Conservation (phyloP, 1,139 yeast genomes). For the Protomyces lactucae-debilis region DNA sequence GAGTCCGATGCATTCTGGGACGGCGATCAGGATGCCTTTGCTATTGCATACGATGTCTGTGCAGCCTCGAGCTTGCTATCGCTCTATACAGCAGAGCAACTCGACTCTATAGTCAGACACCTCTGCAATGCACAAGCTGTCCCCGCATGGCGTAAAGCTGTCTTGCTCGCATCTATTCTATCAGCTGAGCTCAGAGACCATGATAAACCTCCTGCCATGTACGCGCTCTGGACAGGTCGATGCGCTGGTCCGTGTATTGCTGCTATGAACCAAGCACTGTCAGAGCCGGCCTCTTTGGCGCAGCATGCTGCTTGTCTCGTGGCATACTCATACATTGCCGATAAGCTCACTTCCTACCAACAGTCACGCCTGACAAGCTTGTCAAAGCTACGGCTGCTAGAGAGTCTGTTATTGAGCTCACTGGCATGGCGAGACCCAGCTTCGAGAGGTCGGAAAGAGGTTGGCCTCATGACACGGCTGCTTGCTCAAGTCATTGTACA, state of each 20-base stretch:
- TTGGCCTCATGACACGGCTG: constrained; percentile 11
- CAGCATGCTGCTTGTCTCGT: constrained; percentile 5
- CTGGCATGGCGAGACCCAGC: background rate
- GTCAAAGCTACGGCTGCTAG: background rate
- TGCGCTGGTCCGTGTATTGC: background rate
- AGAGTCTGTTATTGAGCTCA: background rate
- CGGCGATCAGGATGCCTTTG: background rate
- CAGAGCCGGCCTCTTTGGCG: background rate
- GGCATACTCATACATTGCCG: constrained; percentile 1
- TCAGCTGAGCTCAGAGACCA: constrained; percentile 9
- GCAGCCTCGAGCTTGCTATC: background rate
- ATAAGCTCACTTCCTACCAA: constrained; percentile 4
- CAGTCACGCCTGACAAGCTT: background rate
- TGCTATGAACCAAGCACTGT: background rate
- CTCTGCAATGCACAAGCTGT: background rate
- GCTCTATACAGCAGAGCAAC: background rate
- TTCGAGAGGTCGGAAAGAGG: background rate
- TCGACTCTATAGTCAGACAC: background rate
- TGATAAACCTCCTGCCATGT: background rate
- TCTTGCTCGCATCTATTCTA: constrained; percentile 2
- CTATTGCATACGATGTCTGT: background rate
- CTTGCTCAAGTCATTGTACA: background rate
- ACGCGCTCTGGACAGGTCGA: background rate
- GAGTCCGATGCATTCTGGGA: background rate
- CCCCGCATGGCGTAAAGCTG: constrained; percentile 11